These are phyloP conservation scores for Vigna trinervia DNA, from an alignment of 306 rosid species.

Conservation along the genomic window DNA sequence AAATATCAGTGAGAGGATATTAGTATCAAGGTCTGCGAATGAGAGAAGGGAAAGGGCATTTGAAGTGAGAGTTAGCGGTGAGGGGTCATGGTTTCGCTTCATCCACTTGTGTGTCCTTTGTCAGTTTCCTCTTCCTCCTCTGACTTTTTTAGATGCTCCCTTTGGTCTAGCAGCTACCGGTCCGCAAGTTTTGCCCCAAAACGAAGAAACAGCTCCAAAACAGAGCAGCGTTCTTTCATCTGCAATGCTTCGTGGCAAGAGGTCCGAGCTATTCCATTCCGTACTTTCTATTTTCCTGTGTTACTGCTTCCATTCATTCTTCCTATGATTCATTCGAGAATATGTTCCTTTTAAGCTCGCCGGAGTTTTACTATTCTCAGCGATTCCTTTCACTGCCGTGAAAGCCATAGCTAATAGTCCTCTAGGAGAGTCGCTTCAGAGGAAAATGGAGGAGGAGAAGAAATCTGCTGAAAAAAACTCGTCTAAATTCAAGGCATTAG, in stretches of 20 bases:
- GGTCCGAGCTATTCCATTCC: constrained; percentile 51
- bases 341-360: constrained; percentile 60
- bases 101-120: constrained; percentile 17
- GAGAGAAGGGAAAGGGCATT: background rate
- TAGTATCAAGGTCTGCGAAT: too few relatives aligned
- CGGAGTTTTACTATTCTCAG: constrained; percentile 87
- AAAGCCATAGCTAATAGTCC: constrained; percentile 92
- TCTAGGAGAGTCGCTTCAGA: constrained; percentile 83
- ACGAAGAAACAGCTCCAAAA: constrained; percentile 18
- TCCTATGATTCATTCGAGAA: background rate
- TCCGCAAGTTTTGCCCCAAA: constrained; percentile 27
- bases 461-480: constrained; percentile 57
- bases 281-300: background rate
- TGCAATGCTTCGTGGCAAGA: constrained; percentile 91
- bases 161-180: constrained; percentile 9
- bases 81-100: constrained; percentile 49
- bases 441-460: constrained; percentile 64
- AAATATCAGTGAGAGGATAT: too few relatives aligned
- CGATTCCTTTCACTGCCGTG: constrained; percentile 88
- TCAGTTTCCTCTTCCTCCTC: constrained; percentile 51
- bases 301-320: background rate
- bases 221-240: constrained; percentile 40
- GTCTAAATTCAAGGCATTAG: constrained; percentile 60
- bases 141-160: constrained; percentile 14
- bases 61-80: background rate